Evolutionary conservation across 768 basidiomycete species (phyloP), one percentile per base, ranked within the genome.

Genomic region (Hortiboletus campestris): DNA sequence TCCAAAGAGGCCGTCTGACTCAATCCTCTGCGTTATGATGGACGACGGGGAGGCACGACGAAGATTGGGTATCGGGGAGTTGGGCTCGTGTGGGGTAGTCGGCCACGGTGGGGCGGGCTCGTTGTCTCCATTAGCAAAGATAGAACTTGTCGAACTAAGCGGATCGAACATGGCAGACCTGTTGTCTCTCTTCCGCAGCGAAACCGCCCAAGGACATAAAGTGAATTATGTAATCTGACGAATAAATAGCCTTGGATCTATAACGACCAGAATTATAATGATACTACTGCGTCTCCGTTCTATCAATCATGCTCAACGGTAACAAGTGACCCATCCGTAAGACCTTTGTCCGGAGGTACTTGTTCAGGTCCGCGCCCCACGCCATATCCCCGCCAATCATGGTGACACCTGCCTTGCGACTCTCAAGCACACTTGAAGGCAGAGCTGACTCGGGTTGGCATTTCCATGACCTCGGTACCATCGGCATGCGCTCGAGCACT

Each of bases 241-340:
- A 29, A 14, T 35, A 35, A 34, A 13, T 34, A 34, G 12, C 12
- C 32, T 32, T 32, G 11, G 14, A 14, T 32, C 31, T 35, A 35
- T 6, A 35, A 6, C 34, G 6, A 14, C 6, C 13, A 35, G 6
- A 35, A 14, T 14, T 16, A 35, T 46, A 2, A 2, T 43, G 6
- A 14, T 12, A 9, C 44, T 57, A 50, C 6, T 45, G 22, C 19
- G 22, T 32, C 19, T 52, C 53, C 20, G 14, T 38, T 25, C 19
- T 51, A 1, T 67, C 67, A 3, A 62, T 49, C 58, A 67, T 57
- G 49, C 38, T 50, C 50, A 88, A 67, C 32, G 87, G 84, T 28
- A 97, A 75, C 76, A 96, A 86, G 69, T 99, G 97, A 13, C 97
- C 97, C 97, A 99, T 99, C 57, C 89, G 81, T 68, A 93, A 75